These are phyloP conservation scores for Amniculicola lignicola DNA, from an alignment of 495 filamentous ascomycete species.

Conservation along the genomic window DNA sequence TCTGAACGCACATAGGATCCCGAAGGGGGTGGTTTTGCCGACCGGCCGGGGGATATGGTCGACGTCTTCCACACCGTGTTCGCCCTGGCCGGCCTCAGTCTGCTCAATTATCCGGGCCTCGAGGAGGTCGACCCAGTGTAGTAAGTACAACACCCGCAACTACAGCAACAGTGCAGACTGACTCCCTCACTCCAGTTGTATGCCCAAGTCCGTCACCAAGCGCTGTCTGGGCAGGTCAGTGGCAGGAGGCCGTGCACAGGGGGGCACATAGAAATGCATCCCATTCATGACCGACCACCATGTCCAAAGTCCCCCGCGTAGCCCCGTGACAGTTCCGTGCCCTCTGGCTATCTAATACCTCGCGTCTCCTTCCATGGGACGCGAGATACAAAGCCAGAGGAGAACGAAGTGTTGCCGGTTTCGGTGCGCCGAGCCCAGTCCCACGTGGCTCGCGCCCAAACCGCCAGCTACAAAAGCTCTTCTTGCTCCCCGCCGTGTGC, in stretches of 20 bases:
- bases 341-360: constrained; percentile 77
- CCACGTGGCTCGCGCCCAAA: constrained; percentile 14
- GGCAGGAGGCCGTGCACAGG: constrained; percentile 1
- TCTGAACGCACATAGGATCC: constrained; percentile 64
- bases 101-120: constrained; percentile 72
- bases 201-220: constrained; percentile 38
- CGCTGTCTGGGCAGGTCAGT: constrained; percentile 25
- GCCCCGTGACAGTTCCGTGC: too few species aligned
- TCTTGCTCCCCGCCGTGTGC: not conserved
- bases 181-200: constrained; percentile 38
- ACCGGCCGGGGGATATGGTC: constrained; percentile 89
- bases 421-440: constrained; percentile 18
- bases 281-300: too few species aligned
- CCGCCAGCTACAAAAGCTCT: constrained; percentile 14
- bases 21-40: constrained; percentile 79
- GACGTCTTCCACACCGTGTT: constrained; percentile 97
- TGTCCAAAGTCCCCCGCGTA: too few species aligned
- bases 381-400: constrained; percentile 74
- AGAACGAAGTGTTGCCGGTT: constrained; percentile 47
- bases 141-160: constrained; percentile 47
- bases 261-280: too few species aligned
- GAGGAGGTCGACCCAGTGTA: constrained; percentile 84
- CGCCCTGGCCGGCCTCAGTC: constrained; percentile 81
- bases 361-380: constrained; percentile 50
- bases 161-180: not conserved